These are phyloP conservation scores for Paramecium pentaurelia DNA, from an alignment of 73 alveolate genomes.

Conservation along the genomic window DNA sequence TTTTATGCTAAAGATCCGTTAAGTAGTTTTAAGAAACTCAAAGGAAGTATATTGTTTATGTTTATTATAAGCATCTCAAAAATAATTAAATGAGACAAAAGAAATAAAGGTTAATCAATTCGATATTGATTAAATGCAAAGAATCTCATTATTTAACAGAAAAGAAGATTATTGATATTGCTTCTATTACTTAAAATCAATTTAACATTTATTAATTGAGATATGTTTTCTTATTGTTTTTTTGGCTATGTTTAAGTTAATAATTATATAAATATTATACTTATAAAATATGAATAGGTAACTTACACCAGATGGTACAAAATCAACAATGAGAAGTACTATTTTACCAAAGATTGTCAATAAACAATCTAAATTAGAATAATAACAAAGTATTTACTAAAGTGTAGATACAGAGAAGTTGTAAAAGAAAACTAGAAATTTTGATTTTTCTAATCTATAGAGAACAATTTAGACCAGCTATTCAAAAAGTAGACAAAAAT, in stretches of 20 bases:
- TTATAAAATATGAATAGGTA: background rate
- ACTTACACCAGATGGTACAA: conserved; percentile 41
- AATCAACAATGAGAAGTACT: conserved; percentile 13
- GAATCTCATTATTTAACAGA: conserved; percentile 19
- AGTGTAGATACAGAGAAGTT: conserved; percentile 12
- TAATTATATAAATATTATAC: background rate
- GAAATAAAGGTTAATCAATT: background rate
- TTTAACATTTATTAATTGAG: background rate
- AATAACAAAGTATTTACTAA: background rate
- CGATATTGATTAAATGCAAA: background rate
- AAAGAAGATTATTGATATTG: background rate
- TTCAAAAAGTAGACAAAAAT: background rate
- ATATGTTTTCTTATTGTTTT: background rate
- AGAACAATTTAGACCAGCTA: background rate
- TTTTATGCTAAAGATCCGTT: conserved; percentile 46
- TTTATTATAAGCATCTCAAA: background rate
- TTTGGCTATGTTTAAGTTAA: background rate
- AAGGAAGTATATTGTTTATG: background rate
- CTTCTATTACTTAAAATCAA: background rate
- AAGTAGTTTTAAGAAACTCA: conserved; percentile 4
- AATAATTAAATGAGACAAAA: background rate
- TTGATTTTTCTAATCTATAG: conserved; percentile 26
- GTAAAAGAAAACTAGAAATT: background rate
- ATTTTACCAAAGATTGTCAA: background rate
- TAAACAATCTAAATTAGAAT: background rate